Evolutionary conservation across 495 filamentous ascomycete species (phyloP).

Genomic region (Penicillium atrosanguineum): DNA sequence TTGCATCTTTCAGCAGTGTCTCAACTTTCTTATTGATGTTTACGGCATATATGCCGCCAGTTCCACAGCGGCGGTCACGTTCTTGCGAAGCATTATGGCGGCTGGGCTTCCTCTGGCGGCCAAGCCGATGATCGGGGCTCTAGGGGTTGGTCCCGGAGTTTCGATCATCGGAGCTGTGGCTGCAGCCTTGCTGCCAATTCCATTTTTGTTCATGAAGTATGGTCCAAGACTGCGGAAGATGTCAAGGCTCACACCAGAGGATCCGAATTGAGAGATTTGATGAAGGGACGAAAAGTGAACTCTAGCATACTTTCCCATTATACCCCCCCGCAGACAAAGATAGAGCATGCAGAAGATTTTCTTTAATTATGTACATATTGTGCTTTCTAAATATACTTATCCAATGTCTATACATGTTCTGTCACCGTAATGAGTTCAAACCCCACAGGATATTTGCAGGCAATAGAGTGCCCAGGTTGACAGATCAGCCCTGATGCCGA

Average conservation of each 20-base stretch:
- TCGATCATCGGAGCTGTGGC: constrained; percentile 36
- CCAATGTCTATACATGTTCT: background rate
- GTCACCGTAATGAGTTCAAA: background rate
- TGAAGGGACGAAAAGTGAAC: background rate
- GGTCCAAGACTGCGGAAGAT: constrained; percentile 25
- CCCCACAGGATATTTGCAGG: background rate
- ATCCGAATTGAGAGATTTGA: background rate
- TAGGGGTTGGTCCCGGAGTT: constrained; percentile 33
- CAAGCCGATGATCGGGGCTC: constrained; percentile 29
- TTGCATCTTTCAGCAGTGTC: constrained; percentile 36
- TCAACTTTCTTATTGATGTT: constrained; percentile 41
- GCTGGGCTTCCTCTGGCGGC: constrained; percentile 34
- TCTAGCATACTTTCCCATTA: background rate
- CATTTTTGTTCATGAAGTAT: constrained; percentile 37
- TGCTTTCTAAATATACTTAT: background rate
- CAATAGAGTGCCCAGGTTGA: background rate
- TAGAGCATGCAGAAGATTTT: background rate
- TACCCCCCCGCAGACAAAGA: background rate
- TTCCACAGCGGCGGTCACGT: constrained; percentile 35
- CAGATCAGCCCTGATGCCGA: too few relatives aligned
- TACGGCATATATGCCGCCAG: constrained; percentile 35
- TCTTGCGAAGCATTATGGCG: constrained; percentile 36
- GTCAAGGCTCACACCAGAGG: constrained; percentile 23
- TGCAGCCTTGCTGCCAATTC: constrained; percentile 28
- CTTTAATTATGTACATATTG: too few relatives aligned